Percentiles rank a stretch among this genome's conserved stretches.
phyloP scores from a whole-genome alignment of 2,329 filamentous ascomycete genomes.

The Aspergillus sergii region DNA sequence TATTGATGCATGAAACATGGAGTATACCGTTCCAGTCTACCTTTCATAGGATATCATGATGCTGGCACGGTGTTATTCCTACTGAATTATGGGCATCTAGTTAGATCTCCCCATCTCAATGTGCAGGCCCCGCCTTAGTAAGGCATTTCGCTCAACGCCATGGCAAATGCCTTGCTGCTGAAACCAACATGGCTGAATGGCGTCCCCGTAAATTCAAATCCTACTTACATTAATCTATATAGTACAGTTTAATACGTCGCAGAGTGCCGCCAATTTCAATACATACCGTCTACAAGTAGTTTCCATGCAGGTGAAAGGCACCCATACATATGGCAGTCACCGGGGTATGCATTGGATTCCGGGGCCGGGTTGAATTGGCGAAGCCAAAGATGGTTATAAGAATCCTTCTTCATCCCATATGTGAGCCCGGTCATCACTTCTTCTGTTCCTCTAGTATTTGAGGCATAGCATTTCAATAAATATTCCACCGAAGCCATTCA shows the following conservation, averaged over 20 bases:
- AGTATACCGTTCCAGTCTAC: neutral
- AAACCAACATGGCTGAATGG: neutral
- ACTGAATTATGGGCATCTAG: neutral
- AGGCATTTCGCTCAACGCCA: accelerated
- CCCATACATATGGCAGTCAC: neutral
- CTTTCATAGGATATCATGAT: neutral
- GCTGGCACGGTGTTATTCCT: neutral
- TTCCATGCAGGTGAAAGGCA: neutral
- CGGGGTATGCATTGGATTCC: neutral
- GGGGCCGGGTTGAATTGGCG: neutral
- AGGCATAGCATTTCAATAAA: neutral
- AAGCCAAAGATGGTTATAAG: neutral
- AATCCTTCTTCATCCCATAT: neutral
- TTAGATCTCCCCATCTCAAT: neutral
- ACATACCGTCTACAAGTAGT: no score
- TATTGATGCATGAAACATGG: neutral
- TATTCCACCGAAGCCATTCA: neutral
- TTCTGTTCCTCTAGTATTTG: neutral
- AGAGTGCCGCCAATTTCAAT: neutral
- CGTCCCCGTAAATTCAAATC: neutral
- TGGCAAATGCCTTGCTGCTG: neutral
- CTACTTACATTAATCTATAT: neutral
- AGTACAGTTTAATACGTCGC: neutral
- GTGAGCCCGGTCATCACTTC: neutral
- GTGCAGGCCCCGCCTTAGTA: neutral